Conservation (phyloP, 805 yeast genomes). For the Cephaloascus fragrans region DNA sequence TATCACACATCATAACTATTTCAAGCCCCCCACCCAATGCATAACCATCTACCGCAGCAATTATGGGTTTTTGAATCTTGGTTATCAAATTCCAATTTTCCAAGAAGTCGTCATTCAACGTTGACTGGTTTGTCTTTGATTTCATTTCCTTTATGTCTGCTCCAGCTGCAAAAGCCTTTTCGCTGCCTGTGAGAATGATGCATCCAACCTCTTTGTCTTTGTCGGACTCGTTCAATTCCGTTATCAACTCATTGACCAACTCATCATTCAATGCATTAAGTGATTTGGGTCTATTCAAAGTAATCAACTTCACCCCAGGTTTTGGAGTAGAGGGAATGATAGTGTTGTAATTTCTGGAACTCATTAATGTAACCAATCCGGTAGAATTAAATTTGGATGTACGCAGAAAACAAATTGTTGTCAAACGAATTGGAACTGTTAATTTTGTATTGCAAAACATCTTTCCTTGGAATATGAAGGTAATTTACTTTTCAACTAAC, state of each 20-base stretch:
- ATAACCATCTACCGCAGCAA: slow-evolving; percentile 45
- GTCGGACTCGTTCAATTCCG: slow-evolving; percentile 10
- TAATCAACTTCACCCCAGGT: slow-evolving; percentile 11
- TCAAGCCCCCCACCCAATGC: slow-evolving; percentile 52
- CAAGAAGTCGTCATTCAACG: slow-evolving; percentile 21
- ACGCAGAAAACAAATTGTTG: too few relatives aligned
- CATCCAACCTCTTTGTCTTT: slow-evolving; percentile 23
- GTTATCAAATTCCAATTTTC: slow-evolving; percentile 28
- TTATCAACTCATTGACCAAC: slow-evolving; percentile 9
- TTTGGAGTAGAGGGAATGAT: slow-evolving; percentile 10
- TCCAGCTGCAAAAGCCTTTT: slow-evolving; percentile 44
- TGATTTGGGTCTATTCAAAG: slow-evolving; percentile 14
- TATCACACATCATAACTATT: slow-evolving; percentile 40
- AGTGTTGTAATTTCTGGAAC: slow-evolving; percentile 9
- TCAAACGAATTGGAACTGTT: too few relatives aligned
- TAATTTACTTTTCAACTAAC: too few relatives aligned
- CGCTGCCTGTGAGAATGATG: slow-evolving; percentile 35
- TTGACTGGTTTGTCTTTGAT: slow-evolving; percentile 22
- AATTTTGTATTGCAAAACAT: too few relatives aligned
- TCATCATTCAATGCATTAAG: slow-evolving; percentile 11
- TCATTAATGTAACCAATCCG: too few relatives aligned
- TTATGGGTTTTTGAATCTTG: slow-evolving; percentile 32
- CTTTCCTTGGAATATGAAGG: too few relatives aligned
- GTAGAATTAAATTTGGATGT: too few relatives aligned
- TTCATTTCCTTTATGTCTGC: slow-evolving; percentile 47